phyloP scores from a whole-genome alignment of 495 filamentous ascomycete genomes.

The Neurospora sp. region DNA sequence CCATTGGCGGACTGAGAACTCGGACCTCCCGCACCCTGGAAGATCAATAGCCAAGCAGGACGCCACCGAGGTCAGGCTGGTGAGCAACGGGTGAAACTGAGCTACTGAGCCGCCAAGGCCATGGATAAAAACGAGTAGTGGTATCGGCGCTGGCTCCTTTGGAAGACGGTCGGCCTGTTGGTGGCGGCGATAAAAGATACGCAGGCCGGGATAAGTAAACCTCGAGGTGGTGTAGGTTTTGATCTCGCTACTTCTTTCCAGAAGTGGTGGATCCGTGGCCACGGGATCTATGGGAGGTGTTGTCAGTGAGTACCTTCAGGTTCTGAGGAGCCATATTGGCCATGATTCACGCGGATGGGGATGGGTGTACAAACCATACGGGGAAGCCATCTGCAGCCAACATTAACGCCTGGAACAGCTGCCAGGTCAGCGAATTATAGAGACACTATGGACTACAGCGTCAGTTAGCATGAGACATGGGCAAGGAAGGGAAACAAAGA shows the following conservation, averaged over 20 bases:
- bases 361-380: neutral
- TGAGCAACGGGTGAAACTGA: conserved; percentile 76
- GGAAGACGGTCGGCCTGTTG: conserved; percentile 71
- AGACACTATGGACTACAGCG: neutral
- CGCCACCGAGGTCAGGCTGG: conserved; percentile 70
- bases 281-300: conserved; percentile 17
- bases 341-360: neutral
- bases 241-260: conserved; percentile 66
- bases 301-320: neutral
- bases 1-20: conserved; percentile 61
- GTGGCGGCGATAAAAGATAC: conserved; percentile 76
- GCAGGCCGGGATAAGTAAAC: conserved; percentile 64
- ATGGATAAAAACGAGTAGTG: conserved; percentile 82
- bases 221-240: conserved; percentile 58
- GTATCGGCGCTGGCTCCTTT: conserved; percentile 57
- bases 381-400: neutral
- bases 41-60: conserved; percentile 87
- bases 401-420: neutral
- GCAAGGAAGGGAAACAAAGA: neutral
- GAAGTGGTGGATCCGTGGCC: conserved; percentile 59
- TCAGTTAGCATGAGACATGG: neutral
- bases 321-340: neutral
- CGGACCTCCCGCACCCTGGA: conserved; percentile 76
- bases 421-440: neutral
- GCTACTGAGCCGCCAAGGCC: conserved; percentile 82